Base-by-base conservation (phyloP, 2,329 filamentous ascomycete species). In the Ramularia endophylla region DNA sequence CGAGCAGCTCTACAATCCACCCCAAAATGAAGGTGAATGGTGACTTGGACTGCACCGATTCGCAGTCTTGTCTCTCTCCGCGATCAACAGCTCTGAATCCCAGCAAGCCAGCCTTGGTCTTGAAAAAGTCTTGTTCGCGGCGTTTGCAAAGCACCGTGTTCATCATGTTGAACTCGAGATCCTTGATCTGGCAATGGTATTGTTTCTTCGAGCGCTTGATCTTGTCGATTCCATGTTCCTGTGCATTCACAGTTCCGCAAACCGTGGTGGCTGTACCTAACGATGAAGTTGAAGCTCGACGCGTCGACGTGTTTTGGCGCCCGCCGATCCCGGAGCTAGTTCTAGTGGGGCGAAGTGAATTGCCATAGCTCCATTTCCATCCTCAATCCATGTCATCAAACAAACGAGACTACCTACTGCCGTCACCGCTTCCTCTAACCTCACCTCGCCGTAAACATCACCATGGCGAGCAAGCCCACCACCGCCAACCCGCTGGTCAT, bases 401-500 rank as follows among this genome's bases (percentile, higher is more conserved):
- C n/a, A 32, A 17, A 34, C 18, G 15, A 15, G 15, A 9, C 30
- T 17, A 13, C 6, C 30, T 13, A 17, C 30, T 11, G 20, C 17
- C 32, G 6, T 22, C 32, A 19, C 8, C 32, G 8, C 31, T 33
- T 16, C 32, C 8, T 17, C 17, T 22, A 3, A n/a, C 32, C 9
- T 17, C 7, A 34, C 17, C 32, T 16, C 13, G 15, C n/a, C 15
- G 11, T n/a, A n/a, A n/a, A 18, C 28, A 17, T 41, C 46, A 61
- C 38, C 13, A 68, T 68, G 66, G 61, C 59, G 30, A 57, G 53
- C 40, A 46, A 52, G 19, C 19, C 32, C 16, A 46, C 51, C n/a
- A 45, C 56, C 20, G 40, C 46, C 8, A 71, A 71, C 41, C 64
- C 66, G 17, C 66, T 72, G 17, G 51, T 72, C 34, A 67, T 68